phyloP scores from a whole-genome alignment of 768 basidiomycete genomes.

The Leccinum subgranulosum region DNA sequence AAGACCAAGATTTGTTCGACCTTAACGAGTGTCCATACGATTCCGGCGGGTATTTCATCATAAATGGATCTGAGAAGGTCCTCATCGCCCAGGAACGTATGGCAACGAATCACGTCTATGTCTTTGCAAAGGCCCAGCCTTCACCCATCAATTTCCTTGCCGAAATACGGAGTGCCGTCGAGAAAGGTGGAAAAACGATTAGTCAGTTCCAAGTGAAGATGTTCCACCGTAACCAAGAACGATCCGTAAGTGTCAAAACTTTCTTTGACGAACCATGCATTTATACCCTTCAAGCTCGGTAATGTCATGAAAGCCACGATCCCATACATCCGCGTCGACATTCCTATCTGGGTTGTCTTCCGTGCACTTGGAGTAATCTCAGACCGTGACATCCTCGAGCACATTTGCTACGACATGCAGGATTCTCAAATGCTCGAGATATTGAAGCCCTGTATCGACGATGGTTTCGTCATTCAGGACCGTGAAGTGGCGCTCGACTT shows the following conservation, averaged over 20 bases:
- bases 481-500: slow-evolving; percentile 97
- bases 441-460: slow-evolving; percentile 97
- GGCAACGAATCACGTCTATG: slow-evolving; percentile 99
- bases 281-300: slow-evolving; percentile 51
- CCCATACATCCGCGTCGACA: slow-evolving; percentile 97
- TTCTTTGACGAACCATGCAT: not conserved
- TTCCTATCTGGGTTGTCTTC: slow-evolving; percentile 99
- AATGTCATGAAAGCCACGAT: slow-evolving; percentile 97
- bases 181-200: slow-evolving; percentile 97
- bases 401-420: slow-evolving; percentile 97
- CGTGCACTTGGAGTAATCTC: slow-evolving; percentile 96
- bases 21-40: slow-evolving; percentile 98
- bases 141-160: slow-evolving; percentile 95
- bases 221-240: slow-evolving; percentile 87
- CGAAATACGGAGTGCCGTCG: slow-evolving; percentile 95
- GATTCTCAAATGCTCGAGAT: slow-evolving; percentile 96
- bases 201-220: slow-evolving; percentile 98
- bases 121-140: slow-evolving; percentile 96
- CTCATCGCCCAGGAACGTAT: slow-evolving; percentile 99
- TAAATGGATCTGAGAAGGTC: slow-evolving; percentile 99
- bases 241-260: slow-evolving; percentile 56
- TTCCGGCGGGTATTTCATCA: slow-evolving; percentile 98
- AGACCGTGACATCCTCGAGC: slow-evolving; percentile 95
- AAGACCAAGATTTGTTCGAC: slow-evolving; percentile 80
- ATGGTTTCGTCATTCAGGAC: slow-evolving; percentile 97